Base-by-base conservation (phyloP, 768 basidiomycete species). In the Mycena galericulata region DNA sequence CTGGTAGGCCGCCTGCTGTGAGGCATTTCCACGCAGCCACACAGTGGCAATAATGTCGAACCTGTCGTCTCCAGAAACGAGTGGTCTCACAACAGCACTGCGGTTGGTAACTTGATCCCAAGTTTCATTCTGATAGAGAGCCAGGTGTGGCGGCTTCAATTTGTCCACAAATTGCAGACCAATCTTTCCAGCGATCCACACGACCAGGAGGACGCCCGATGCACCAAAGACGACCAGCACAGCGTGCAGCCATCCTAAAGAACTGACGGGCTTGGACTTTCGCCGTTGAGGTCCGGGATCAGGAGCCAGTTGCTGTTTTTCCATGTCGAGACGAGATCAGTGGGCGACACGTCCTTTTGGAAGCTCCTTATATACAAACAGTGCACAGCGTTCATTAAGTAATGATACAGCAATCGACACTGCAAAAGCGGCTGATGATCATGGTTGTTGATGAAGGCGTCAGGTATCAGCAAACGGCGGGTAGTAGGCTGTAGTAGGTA, bases 81-180 rank as follows among this genome's bases (percentile, higher is more conserved):
- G 54, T 40, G 54, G 54, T 56, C 54, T 56, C 38, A 56, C 54
- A 41, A 56, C 54, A 56, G 36, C 38, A 41, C 54, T 56, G 38
- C 54, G 54, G 54, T 56, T 56, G 54, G 54, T 56, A 56, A 56
- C 54, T 56, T 56, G 54, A 41, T 56, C 54, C 54, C 54, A 56
- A 56, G 54, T 56, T 56, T 56, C 36, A 24, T 56, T 56, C 54
- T 56, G 54, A 56, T 56, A 56, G 38, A 56, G 54, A 56, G 54
- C 54, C 54, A 40, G 54, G 54, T 56, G 54, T 56, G 54, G 54
- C 54, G 40, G 54, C 54, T 56, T 56, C 38, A 56, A 56, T 41
- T 56, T 56, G 54, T 56, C 54, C 54, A 56, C 54, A 56, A 56
- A 56, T 38, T 56, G 54, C 54, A 56, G 54, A 40, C 54, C 54